Evolutionary conservation across 371 early-diverging fungal genomes (phyloP).

Genomic region (Mucor saturninus): DNA sequence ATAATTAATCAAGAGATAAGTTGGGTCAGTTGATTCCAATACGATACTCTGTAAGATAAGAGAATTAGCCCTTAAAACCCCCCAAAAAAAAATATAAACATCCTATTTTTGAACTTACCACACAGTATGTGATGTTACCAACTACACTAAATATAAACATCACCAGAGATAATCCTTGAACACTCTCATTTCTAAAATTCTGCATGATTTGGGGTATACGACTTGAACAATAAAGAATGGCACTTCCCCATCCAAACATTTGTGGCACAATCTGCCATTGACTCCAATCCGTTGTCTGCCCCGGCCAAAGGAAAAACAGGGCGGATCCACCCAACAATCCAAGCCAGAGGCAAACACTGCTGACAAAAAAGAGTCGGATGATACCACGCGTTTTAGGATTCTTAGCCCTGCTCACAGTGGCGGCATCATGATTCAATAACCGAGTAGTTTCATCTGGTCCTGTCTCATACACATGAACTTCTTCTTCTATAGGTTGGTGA

Average conservation of each 20-base stretch:
- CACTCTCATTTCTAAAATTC: conserved; percentile 72
- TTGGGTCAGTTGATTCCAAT: conserved; percentile 63
- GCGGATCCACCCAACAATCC: conserved; percentile 26
- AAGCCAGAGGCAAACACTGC: conserved; percentile 26
- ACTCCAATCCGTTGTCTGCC: conserved; percentile 32
- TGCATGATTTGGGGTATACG: conserved; percentile 86
- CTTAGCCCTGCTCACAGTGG: neutral
- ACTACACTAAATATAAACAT: conserved; percentile 86
- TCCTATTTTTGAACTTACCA: conserved; percentile 34
- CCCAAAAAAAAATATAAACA: neutral
- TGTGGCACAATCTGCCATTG: conserved; percentile 50
- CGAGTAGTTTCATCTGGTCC: neutral
- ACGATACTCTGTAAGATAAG: conserved; percentile 59
- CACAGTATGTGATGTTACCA: conserved; percentile 77
- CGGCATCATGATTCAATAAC: neutral
- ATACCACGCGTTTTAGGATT: conserved; percentile 26
- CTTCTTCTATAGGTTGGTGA: conserved; percentile 19
- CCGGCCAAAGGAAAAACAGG: conserved; percentile 32
- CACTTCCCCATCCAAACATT: conserved; percentile 59
- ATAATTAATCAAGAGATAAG: conserved; percentile 63
- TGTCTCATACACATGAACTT: conserved; percentile 7
- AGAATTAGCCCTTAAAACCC: neutral
- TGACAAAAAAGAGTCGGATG: conserved; percentile 29
- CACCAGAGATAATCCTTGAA: conserved; percentile 74
- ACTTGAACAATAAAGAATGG: conserved; percentile 60